Conservation (phyloP, 2,329 filamentous ascomycete species). For the Aspergillus novofumigatus region DNA sequence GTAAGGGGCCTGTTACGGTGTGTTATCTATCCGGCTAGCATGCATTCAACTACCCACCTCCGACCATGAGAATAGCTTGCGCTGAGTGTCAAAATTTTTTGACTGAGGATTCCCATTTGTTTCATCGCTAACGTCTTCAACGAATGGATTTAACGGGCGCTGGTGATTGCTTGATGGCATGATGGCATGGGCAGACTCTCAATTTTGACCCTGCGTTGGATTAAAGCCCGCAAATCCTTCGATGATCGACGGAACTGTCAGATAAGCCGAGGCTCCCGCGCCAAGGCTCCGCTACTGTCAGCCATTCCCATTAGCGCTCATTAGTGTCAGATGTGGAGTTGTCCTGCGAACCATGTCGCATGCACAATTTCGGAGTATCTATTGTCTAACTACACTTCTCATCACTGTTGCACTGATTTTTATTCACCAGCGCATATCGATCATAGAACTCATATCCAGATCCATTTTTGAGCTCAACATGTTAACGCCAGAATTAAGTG, state of each 20-base stretch:
- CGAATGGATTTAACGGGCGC: conserved; percentile 11
- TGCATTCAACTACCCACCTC: conserved; percentile 13
- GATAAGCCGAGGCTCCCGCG: conserved; percentile 1
- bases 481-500: background rate
- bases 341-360: background rate
- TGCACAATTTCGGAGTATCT: background rate
- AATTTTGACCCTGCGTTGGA: conserved; percentile 6
- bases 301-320: background rate
- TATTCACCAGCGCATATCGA: background rate
- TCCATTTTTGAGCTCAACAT: background rate
- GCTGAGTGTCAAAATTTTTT: background rate
- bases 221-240: conserved; percentile 3
- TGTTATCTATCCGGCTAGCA: background rate
- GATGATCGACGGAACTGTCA: background rate
- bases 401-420: background rate
- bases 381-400: too few species aligned
- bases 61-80: conserved; percentile 16
- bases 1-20: background rate
- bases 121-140: conserved; percentile 14
- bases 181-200: too few species aligned
- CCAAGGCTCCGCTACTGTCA: conserved; percentile 4
- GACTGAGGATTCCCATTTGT: background rate
- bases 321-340: background rate
- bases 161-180: conserved; percentile 1
- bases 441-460: background rate